phyloP scores from a whole-genome alignment of 768 basidiomycete species.

The Lanmaoa rubissima region DNA sequence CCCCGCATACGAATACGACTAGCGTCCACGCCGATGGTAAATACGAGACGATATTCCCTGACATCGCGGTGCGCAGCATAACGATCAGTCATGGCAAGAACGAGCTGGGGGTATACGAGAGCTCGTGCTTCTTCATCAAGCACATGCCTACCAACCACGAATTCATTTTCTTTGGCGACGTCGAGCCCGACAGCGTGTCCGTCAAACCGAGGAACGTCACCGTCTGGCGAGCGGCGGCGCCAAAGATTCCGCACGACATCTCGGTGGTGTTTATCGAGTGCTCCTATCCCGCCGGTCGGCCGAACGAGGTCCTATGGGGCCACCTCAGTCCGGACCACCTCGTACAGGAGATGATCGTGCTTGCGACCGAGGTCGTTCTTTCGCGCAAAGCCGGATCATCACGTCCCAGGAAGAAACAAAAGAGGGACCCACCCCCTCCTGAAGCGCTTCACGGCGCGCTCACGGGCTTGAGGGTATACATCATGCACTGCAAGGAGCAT shows the following conservation, averaged over 20 bases:
- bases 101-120: conserved; percentile 57
- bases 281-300: conserved; percentile 76
- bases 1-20: background rate
- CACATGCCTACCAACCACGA: conserved; percentile 60
- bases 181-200: conserved; percentile 80
- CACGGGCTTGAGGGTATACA: conserved; percentile 62
- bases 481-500: conserved; percentile 87
- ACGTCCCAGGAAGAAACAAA: conserved; percentile 37
- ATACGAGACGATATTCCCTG: conserved; percentile 51
- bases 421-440: conserved; percentile 35
- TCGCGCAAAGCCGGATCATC: conserved; percentile 25
- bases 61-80: conserved; percentile 64
- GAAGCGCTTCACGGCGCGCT: conserved; percentile 53
- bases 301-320: conserved; percentile 70
- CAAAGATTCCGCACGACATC: conserved; percentile 66
- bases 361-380: conserved; percentile 67
- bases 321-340: conserved; percentile 85
- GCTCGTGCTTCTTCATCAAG: conserved; percentile 83
- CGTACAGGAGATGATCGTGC: conserved; percentile 63
- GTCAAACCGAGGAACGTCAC: conserved; percentile 54
- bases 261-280: conserved; percentile 93
- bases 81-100: conserved; percentile 73
- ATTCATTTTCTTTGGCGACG: conserved; percentile 93
- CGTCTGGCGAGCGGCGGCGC: conserved; percentile 83
- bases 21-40: conserved; percentile 52